Base-by-base conservation (phyloP, 1,284 basidiomycete species). In the Ganoderma multipileum region DNA sequence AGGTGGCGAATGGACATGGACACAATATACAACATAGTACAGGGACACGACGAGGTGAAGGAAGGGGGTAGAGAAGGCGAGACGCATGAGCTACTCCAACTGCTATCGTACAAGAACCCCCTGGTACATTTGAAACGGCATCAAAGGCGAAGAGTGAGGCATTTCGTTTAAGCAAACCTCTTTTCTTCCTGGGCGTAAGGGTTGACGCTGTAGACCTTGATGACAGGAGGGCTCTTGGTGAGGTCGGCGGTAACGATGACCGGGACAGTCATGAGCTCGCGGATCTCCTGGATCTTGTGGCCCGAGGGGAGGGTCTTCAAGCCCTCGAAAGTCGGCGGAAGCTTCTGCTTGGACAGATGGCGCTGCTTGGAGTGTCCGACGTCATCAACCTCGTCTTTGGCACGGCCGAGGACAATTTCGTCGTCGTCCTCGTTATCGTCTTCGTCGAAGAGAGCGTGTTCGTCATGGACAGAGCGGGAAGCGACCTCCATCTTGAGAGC, bases 171-270 rank as follows among this genome's bases (percentile, higher is more conserved):
- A 16, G 67, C 64, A 60, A 30, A 57, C 39, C 74, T 83, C 80
- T 82, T 83, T 79, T 83, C 85, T 66, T 78, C 79, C 68, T 85
- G 84, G 47, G 93, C 90, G 79, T 93, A 95, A 16, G 93, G 93
- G 77, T 95, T 95, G 74, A 95, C 93, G 76, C 92, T 94, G 84
- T 94, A 95, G 66, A 96, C 95, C 81, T 95, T 95, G 84, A 97
- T 92, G 73, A 97, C 95, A 11, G 96, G 96, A 64, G 96, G 96
- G 74, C 93, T 95, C 87, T 96, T 97, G 73, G 94, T 95, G 75
- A 97, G 82, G 80, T 98, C 96, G 44, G 95, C 95, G 47, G 95
- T 96, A 73, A 98, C 90, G 77, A 97, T 96, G 75, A 96, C 93
- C 65, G 95, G 96, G 54, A 98, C 92, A 59, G 88, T 94, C 91